Conservation (phyloP, 108 stramenopile genomes). For the Cyclotella kingstonii region DNA sequence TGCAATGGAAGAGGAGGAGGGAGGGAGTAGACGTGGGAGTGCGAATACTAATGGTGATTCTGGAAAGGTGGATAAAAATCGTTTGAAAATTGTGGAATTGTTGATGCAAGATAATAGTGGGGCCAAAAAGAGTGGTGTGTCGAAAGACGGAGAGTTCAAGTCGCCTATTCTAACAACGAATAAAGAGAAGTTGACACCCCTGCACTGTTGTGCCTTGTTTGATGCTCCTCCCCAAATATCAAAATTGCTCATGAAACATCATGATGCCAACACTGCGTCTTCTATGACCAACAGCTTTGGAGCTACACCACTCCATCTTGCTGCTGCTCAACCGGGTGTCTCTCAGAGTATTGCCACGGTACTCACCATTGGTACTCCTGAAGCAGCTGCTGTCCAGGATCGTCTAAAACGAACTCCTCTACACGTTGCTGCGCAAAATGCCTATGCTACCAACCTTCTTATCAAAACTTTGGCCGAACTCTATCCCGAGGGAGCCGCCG, state of each 20-base stretch:
- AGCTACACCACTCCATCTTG: slow-evolving; percentile 45
- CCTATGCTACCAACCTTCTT: slow-evolving; percentile 41
- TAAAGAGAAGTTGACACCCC: slow-evolving; percentile 40
- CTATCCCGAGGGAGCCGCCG: slow-evolving; percentile 49
- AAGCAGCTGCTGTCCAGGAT: slow-evolving; percentile 44
- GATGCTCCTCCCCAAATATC: slow-evolving; percentile 44
- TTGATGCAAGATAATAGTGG: slow-evolving; percentile 38
- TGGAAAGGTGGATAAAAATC: slow-evolving; percentile 38
- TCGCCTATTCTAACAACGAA: slow-evolving; percentile 17
- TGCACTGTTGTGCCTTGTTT: slow-evolving; percentile 65
- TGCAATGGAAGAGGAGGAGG: slow-evolving; percentile 25
- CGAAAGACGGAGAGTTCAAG: slow-evolving; percentile 6
- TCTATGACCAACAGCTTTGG: slow-evolving; percentile 40
- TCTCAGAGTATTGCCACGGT: slow-evolving; percentile 41
- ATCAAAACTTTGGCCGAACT: slow-evolving; percentile 51
- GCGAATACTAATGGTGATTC: background rate
- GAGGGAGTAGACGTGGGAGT: slow-evolving; percentile 10
- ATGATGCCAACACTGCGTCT: slow-evolving; percentile 38
- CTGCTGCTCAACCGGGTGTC: slow-evolving; percentile 42
- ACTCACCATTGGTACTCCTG: slow-evolving; percentile 43
- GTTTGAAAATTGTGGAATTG: slow-evolving; percentile 42
- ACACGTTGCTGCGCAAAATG: slow-evolving; percentile 58
- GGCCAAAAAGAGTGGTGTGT: slow-evolving; percentile 1
- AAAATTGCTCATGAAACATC: slow-evolving; percentile 44
- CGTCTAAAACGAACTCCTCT: slow-evolving; percentile 42